Conservation (phyloP, 257 asterid species). For the Nicotiana sylvestris region DNA sequence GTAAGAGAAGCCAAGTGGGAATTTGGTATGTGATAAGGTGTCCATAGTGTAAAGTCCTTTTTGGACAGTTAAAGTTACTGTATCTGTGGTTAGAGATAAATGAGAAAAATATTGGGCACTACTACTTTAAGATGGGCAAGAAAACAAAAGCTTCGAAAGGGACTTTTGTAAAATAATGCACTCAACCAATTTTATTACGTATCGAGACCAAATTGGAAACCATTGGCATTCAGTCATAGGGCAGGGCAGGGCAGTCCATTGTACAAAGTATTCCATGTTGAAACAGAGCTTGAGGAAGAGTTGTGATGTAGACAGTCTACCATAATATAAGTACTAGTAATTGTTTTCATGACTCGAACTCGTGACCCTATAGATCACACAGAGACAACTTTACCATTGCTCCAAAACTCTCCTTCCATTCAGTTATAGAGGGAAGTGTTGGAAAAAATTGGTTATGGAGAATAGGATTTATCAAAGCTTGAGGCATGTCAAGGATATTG, state of each 20-base stretch:
- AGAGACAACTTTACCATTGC: no score
- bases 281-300: no score
- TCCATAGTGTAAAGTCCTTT: not conserved
- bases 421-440: no score
- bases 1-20: not conserved
- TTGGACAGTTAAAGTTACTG: constrained; percentile 12
- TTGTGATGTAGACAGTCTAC: no score
- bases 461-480: no score
- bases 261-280: no score
- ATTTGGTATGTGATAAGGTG: constrained; percentile 16
- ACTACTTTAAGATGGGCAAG: not conserved
- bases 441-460: no score
- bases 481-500: no score
- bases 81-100: constrained; percentile 1
- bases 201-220: not conserved
- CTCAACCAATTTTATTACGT: not conserved
- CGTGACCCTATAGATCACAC: no score
- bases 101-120: not conserved
- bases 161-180: not conserved
- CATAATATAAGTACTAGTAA: no score
- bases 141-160: not conserved
- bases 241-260: not conserved
- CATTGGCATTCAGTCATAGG: not conserved
- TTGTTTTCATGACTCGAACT: no score
- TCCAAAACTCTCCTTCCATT: no score